Evolutionary conservation across 2,329 filamentous ascomycete species (phyloP).

Genomic region (Neofusicoccum cordaticola): DNA sequence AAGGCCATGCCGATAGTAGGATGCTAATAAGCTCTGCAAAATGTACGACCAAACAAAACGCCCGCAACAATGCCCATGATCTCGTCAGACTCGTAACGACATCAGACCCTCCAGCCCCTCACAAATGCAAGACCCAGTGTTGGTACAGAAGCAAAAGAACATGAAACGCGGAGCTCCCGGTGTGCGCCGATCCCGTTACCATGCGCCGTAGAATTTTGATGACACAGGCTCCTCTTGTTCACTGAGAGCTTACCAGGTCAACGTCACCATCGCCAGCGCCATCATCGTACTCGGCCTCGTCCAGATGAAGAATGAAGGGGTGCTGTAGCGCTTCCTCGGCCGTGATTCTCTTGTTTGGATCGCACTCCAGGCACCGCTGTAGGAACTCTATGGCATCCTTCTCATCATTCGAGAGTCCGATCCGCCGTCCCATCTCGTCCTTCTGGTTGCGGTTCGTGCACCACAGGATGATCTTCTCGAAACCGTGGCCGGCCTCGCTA

Average conservation of each 20-base stretch:
- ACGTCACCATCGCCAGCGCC: slow-evolving; percentile 3
- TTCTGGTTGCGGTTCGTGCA: slow-evolving; percentile 74
- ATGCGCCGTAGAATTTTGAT: not conserved
- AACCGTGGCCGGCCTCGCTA: slow-evolving; percentile 75
- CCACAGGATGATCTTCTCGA: slow-evolving; percentile 95
- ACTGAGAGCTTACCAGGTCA: slow-evolving; percentile 10
- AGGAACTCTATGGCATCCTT: slow-evolving; percentile 71
- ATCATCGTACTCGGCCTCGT: not conserved
- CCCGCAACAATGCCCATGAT: slow-evolving; percentile 4
- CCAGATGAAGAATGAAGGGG: slow-evolving; percentile 58
- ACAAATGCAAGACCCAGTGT: not conserved
- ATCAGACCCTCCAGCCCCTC: not conserved
- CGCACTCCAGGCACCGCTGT: slow-evolving; percentile 69
- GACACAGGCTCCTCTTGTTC: not conserved
- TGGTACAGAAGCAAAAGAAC: not conserved
- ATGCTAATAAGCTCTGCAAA: not conserved
- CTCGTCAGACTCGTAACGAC: slow-evolving; percentile 12
- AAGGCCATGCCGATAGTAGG: not conserved
- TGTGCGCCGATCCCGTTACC: not conserved
- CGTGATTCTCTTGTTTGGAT: slow-evolving; percentile 62
- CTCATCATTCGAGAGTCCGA: slow-evolving; percentile 64
- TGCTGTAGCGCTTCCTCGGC: slow-evolving; percentile 59
- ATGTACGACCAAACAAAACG: not conserved
- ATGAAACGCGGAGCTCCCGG: not conserved
- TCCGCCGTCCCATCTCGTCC: slow-evolving; percentile 45